Evolutionary conservation across 345 rosid genomes (phyloP), one percentile per base, ranked within the genome.

Genomic region (Geranium rotundifolium): DNA sequence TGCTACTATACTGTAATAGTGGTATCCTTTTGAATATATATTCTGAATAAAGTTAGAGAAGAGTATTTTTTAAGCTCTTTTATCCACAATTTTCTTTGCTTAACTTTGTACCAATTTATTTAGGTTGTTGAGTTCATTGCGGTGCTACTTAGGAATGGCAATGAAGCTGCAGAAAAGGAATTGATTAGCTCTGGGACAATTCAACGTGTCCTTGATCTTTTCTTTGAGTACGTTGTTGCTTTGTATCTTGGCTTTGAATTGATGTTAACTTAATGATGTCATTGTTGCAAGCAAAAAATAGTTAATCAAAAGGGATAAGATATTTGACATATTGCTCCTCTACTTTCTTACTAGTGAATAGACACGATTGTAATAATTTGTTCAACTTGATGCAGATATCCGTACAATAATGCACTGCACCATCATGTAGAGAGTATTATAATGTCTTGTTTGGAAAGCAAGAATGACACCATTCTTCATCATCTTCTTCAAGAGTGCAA

Each of bases 91-190:
- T 60, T 67, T 41, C 57, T 37, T 50, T 20, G n/a, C 23, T 37
- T 37, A n/a, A 30, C 16, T 49, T 50, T 66, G 66, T 75, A 59
- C 37, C 17, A 65, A 29, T 50, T 74, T 80, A 54, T 17, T 69
- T 77, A 95, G 99, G 82, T 90, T 63, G 99, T 95, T 62, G 97
- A 95, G 84, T 90, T 90, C 81, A 88, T 90, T 71, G 95, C 93
- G 18, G 88, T 95, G 75, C 78, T 95, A 63, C 72, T 95, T 69
- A 86, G 77, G 75, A 76, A 84, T 59, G 77, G 95, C 70, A 86
- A 85, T 82, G 96, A 85, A 80, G 83, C 86, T 72, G 85, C 95
- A 23, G 89, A 85, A 72, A 72, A 69, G 70, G 99, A 95, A 75
- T 79, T 95, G 77, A 76, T 88, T 65, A 77, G 84, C 71, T 88